These are phyloP conservation scores for Rhodotorula graminis DNA, from an alignment of 768 basidiomycete genomes.

Conservation along the genomic window DNA sequence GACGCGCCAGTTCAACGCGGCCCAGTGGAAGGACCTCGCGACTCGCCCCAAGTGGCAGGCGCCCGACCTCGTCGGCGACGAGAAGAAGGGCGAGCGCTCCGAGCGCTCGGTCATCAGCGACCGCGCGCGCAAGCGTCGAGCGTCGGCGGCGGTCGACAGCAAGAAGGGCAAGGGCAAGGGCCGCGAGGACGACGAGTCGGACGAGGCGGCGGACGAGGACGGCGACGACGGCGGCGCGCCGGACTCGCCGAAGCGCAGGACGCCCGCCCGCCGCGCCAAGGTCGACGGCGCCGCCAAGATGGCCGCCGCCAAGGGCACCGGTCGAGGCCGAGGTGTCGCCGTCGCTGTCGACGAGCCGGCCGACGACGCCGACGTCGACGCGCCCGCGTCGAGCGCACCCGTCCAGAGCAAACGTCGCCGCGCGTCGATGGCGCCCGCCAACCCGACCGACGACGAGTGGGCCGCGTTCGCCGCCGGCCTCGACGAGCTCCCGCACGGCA, in stretches of 20 bases:
- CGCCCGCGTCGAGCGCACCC: not conserved
- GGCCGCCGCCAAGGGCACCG: not conserved
- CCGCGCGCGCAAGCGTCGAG: slow-evolving; percentile 22
- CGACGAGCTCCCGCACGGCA: slow-evolving; percentile 36
- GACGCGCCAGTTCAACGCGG: slow-evolving; percentile 71
- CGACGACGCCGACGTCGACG: not conserved
- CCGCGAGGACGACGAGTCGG: slow-evolving; percentile 44
- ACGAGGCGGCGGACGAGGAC: slow-evolving; percentile 31
- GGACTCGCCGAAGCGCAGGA: slow-evolving; percentile 9
- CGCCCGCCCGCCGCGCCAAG: slow-evolving; percentile 10
- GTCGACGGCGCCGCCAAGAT: slow-evolving; percentile 5
- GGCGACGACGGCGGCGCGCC: slow-evolving; percentile 3
- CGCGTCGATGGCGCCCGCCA: slow-evolving; percentile 16
- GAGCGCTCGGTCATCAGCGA: slow-evolving; percentile 40
- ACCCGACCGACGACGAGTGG: slow-evolving; percentile 40
- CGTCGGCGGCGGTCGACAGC: slow-evolving; percentile 8
- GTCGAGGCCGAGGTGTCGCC: not conserved
- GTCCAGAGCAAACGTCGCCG: slow-evolving; percentile 20
- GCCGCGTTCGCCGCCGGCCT: slow-evolving; percentile 35
- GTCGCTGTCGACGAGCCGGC: not conserved
- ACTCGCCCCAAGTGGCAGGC: slow-evolving; percentile 65
- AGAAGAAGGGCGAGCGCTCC: slow-evolving; percentile 25
- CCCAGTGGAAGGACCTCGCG: slow-evolving; percentile 80
- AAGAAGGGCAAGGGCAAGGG: slow-evolving; percentile 23
- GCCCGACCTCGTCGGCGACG: slow-evolving; percentile 48